Evolutionary conservation across 768 basidiomycete species (phyloP), one percentile per base, ranked within the genome.

Genomic region (Sistotremastrum niveocremeum): DNA sequence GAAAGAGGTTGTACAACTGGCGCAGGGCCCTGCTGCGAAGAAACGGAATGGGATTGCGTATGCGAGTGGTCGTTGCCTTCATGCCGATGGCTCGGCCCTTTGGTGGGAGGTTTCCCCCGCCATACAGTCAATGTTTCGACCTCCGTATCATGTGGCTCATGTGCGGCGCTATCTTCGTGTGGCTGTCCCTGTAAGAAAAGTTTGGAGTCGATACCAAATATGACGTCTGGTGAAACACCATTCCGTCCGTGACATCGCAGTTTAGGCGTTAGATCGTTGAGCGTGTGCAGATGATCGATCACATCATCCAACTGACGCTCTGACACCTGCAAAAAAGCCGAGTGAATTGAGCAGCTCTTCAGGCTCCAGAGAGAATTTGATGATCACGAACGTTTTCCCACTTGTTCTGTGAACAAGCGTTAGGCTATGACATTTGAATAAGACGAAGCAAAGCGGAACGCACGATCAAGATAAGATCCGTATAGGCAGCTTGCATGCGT

Each of bases 401-500:
- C 70, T 97, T 95, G 54, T 91, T 93, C 79, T 88, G 55, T 7
- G 6, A 8, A 34, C 28, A 37, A 29, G 33, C 20, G 20, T 47
- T 32, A 54, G 49, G 33, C n/a, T 20, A 39, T 34, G 32, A 42
- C 36, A 39, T 29, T 36, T 6, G 30, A 38, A 35, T n/a, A 29
- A 45, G 49, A 28, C n/a, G 32, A 33, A 34, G 8, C 36, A 51
- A 30, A 34, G 32, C 29, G 12, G 4, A 8, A 69, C 80, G 49
- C 49, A 86, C 85, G 45, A 97, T 74, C 31, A 97, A 67, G 47
- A 97, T 77, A 36, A 93, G 70, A 59, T 97, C 93, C 3, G 91
- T 90, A 60, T 94, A 97, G 57, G 83, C 84, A n/a, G 93, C 86
- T 66, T 88, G 81, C 81, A 94, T 89, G 59, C 77, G 86, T 20